A percentile compares a stretch with the other conserved stretches of the same genome.
phyloP scores from a whole-genome alignment of 352 stramenopile genomes.

The Phytopythium cucurbitacearum region DNA sequence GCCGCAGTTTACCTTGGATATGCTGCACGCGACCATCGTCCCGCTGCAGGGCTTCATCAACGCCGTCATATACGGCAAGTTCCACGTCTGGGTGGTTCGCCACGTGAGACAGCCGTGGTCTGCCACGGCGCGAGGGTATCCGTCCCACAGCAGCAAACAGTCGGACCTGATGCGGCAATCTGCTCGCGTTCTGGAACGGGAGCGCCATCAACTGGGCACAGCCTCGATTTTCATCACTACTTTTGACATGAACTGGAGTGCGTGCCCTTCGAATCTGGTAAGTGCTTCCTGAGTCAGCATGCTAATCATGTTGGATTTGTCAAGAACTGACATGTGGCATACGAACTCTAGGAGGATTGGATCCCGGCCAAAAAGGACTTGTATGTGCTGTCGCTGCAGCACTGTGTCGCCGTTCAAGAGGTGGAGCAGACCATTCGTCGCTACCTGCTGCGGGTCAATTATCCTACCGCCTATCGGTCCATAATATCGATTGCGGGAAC shows the following conservation, averaged over 20 bases:
- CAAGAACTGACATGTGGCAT: neutral
- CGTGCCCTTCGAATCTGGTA: slow-evolving; percentile 61
- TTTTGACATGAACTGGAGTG: slow-evolving; percentile 78
- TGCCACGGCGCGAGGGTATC: slow-evolving; percentile 21
- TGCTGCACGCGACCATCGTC: slow-evolving; percentile 77
- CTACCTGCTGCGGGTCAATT: slow-evolving; percentile 74
- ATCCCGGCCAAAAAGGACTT: slow-evolving; percentile 69
- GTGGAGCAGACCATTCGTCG: slow-evolving; percentile 67
- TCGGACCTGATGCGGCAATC: slow-evolving; percentile 35
- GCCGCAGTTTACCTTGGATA: slow-evolving; percentile 53
- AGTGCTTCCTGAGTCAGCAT: neutral
- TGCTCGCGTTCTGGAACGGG: slow-evolving; percentile 29
- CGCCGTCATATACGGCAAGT: slow-evolving; percentile 84
- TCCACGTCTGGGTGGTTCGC: slow-evolving; percentile 74
- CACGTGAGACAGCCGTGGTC: slow-evolving; percentile 42
- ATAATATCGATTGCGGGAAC: slow-evolving; percentile 80
- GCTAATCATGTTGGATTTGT: neutral
- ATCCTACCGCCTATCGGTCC: slow-evolving; percentile 70
- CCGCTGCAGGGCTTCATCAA: slow-evolving; percentile 82
- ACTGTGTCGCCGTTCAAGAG: slow-evolving; percentile 57
- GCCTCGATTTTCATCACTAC: slow-evolving; percentile 76
- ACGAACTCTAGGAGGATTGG: slow-evolving; percentile 43
- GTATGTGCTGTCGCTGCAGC: slow-evolving; percentile 82
- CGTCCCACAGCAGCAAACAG: slow-evolving; percentile 34
- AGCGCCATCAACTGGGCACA: slow-evolving; percentile 63